Evolutionary conservation across 805 yeast genomes (phyloP), one percentile per base, ranked within the genome.

Genomic region (Yamadazyma kitorensis): DNA sequence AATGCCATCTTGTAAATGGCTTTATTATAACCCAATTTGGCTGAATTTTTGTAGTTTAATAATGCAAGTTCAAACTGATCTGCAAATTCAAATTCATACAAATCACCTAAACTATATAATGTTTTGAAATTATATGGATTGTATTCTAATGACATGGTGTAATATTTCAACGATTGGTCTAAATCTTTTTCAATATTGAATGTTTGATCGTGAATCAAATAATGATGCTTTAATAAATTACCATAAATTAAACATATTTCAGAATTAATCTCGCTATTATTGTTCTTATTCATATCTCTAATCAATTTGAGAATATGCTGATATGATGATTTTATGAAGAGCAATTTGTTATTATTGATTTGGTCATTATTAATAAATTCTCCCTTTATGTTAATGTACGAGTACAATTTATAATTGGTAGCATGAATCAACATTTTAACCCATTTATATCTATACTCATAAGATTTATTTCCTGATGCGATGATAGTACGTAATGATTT

Each of bases 331-430:
- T 63, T 65, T 28, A 66, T 47, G 42, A 65, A 68, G 17, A 55
- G 48, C 14, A 51, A 48, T 49, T 63, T 64, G 48, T 60, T 63
- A 22, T 45, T 43, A 13, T 46, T 45, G 4, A 51, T 52, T 28
- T 57, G 59, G 13, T 59, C 68, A 1, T 55, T 44, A 2, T 46
- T 32, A 9, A 64, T 51, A 12, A 52, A 48, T 34, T 64, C 69
- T 14, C 73, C 73, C 45, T 61, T 62, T 38, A 68, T 64, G 46
- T 63, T 66, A 34, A 68, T 56, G 40, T 60, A 65, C n/a, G 64
- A 52, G 41, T 59, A 66, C 13, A 68, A 50, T 44, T 57, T 54
- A 45, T 48, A 58, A 41, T 64, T 65, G 19, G 62, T 57, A 10
- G 72, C 70, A 12, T 47, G 43, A 14, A 68, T 55, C 44, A 68